These are phyloP conservation scores for Helianthus tuberosus DNA, from an alignment of 129 eudicot genomes.

Conservation along the genomic window DNA sequence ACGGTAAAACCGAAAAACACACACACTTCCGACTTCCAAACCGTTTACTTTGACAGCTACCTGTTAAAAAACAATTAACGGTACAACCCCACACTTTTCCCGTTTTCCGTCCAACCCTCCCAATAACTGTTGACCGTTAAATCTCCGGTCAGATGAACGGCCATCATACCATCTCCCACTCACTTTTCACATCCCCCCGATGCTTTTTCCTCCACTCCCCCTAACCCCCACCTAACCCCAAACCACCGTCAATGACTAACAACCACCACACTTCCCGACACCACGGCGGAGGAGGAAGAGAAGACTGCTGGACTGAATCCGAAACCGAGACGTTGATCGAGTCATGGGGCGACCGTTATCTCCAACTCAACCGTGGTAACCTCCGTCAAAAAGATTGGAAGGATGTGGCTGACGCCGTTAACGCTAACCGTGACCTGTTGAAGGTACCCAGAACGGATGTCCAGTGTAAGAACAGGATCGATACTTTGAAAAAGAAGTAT, in stretches of 20 bases:
- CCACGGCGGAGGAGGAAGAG: conserved; percentile 47
- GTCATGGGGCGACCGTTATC: conserved; percentile 66
- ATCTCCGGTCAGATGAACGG: conserved; percentile 64
- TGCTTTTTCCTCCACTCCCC: background rate
- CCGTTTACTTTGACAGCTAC: background rate
- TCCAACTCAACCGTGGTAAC: conserved; percentile 54
- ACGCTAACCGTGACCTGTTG: conserved; percentile 29
- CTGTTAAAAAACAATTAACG: background rate
- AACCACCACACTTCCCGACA: conserved; percentile 25
- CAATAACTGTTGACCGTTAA: conserved; percentile 47
- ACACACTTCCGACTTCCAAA: no score
- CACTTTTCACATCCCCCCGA: conserved; percentile 12
- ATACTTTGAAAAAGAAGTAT: conserved; percentile 61
- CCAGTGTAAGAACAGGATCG: conserved; percentile 67
- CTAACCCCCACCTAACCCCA: conserved; percentile 33
- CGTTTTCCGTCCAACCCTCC: conserved; percentile 45
- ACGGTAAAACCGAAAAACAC: no score
- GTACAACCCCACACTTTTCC: conserved; percentile 12
- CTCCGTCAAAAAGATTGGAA: conserved; percentile 63
- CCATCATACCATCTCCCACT: conserved; percentile 28
- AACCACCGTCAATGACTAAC: conserved; percentile 13
- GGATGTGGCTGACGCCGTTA: conserved; percentile 56
- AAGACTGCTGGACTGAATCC: conserved; percentile 59
- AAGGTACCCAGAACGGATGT: conserved; percentile 53
- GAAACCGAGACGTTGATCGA: conserved; percentile 52